Evolutionary conservation across 495 filamentous ascomycete genomes (phyloP).

Genomic region (Elasticomyces elasticus): DNA sequence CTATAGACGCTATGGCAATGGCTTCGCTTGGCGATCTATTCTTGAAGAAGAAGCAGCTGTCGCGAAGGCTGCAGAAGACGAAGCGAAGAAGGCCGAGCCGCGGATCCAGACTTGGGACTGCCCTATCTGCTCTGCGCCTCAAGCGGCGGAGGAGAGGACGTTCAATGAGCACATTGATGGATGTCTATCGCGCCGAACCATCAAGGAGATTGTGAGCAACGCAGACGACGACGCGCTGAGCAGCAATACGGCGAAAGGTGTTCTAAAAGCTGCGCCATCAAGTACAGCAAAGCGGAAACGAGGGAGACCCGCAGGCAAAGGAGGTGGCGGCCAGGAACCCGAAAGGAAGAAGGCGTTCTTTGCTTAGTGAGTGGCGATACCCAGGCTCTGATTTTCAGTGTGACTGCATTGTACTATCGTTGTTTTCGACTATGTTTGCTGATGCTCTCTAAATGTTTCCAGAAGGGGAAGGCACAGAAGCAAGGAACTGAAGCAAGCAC

Average conservation of each 20-base stretch:
- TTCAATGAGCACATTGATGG: conserved; percentile 96
- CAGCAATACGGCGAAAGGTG: neutral
- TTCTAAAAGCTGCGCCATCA: neutral
- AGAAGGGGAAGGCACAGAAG: too few relatives aligned
- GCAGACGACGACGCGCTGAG: neutral
- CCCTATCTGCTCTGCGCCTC: conserved; percentile 70
- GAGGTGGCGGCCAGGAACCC: neutral
- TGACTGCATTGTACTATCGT: neutral
- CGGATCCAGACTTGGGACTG: conserved; percentile 63
- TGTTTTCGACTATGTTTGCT: neutral
- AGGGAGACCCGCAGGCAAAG: conserved; percentile 1
- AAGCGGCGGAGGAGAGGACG: conserved; percentile 58
- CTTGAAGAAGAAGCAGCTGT: conserved; percentile 13
- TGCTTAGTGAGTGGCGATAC: too few relatives aligned
- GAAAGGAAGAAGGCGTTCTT: conserved; percentile 17
- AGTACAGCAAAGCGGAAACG: conserved; percentile 20
- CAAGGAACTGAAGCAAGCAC: too few relatives aligned
- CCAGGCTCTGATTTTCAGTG: neutral
- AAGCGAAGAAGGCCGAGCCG: conserved; percentile 24
- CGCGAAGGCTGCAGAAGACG: neutral
- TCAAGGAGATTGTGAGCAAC: conserved; percentile 66
- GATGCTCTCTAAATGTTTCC: neutral
- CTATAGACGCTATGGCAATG: conserved; percentile 17
- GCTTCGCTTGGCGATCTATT: conserved; percentile 41
- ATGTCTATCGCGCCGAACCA: conserved; percentile 77